A percentile compares a stretch with the other conserved stretches of the same genome.
Conservation (phyloP, 2,329 filamentous ascomycete genomes). For the Colletotrichum lupini region DNA sequence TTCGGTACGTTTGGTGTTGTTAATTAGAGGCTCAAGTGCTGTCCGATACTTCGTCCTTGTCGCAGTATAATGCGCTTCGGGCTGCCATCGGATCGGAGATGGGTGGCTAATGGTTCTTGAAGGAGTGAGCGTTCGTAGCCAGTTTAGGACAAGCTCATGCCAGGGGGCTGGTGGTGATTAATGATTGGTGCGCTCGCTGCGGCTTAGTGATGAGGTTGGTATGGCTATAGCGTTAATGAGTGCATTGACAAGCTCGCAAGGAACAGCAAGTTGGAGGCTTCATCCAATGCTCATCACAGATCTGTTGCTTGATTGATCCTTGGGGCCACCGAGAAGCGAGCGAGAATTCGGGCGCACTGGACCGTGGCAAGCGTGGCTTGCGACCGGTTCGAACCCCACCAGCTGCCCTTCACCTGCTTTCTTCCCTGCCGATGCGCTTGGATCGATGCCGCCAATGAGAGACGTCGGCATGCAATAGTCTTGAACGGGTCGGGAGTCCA, state of each 20-base stretch:
- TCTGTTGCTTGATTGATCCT: constrained; percentile 33
- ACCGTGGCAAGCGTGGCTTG: constrained; percentile 23
- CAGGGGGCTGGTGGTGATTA: constrained; percentile 1
- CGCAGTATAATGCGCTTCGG: constrained; percentile 10
- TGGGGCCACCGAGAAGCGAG: constrained; percentile 15
- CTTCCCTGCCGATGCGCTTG: constrained; percentile 10
- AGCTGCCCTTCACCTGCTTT: constrained; percentile 18
- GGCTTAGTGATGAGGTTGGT: not conserved
- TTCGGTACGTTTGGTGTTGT: not conserved
- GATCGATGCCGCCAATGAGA: constrained; percentile 22
- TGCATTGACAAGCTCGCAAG: constrained; percentile 9
- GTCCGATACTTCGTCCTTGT: not conserved
- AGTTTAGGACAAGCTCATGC: constrained; percentile 25
- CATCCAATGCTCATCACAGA: constrained; percentile 24
- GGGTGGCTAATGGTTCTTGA: not conserved
- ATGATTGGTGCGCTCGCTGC: constrained; percentile 18
- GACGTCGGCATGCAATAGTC: constrained; percentile 7
- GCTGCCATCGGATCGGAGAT: constrained; percentile 15
- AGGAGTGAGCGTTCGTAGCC: constrained; percentile 8
- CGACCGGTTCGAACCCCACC: constrained; percentile 5
- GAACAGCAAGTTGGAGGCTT: constrained; percentile 15
- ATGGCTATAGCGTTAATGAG: not conserved
- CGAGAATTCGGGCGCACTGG: constrained; percentile 30
- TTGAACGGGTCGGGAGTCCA: not conserved
- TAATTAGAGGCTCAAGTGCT: not conserved